Evolutionary conservation across 2,329 filamentous ascomycete species (phyloP).

Genomic region (Rhynchosporium agropyri): DNA sequence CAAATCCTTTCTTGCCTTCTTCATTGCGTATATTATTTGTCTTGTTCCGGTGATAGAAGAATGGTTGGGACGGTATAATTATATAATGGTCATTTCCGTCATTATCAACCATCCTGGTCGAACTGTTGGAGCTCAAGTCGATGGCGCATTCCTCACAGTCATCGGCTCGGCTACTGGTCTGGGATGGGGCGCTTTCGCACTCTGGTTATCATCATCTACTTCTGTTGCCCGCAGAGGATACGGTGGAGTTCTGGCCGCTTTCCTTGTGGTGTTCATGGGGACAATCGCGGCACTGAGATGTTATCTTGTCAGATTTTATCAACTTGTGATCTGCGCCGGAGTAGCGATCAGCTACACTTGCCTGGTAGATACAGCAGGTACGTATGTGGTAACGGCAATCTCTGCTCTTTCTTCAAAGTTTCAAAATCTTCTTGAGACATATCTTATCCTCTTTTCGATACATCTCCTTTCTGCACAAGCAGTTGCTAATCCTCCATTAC

Average conservation of each 20-base stretch:
- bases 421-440: too few species aligned
- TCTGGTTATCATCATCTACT: slow-evolving; percentile 57
- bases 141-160: slow-evolving; percentile 57
- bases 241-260: slow-evolving; percentile 58
- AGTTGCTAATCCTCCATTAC: too few species aligned
- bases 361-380: slow-evolving; percentile 51
- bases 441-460: too few species aligned
- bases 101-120: slow-evolving; percentile 61
- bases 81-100: slow-evolving; percentile 59
- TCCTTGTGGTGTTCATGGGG: slow-evolving; percentile 56
- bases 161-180: slow-evolving; percentile 56
- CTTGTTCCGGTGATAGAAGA: slow-evolving; percentile 51
- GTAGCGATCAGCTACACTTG: slow-evolving; percentile 58
- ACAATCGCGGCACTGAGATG: slow-evolving; percentile 55
- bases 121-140: slow-evolving; percentile 58
- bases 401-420: too few species aligned
- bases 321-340: slow-evolving; percentile 57
- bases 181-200: slow-evolving; percentile 57
- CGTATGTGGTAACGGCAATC: too few species aligned
- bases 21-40: slow-evolving; percentile 58
- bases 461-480: too few species aligned
- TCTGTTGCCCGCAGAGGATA: slow-evolving; percentile 50
- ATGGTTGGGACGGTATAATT: slow-evolving; percentile 58
- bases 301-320: slow-evolving; percentile 59
- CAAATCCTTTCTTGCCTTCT: slow-evolving; percentile 60